Evolutionary conservation across 495 filamentous ascomycete genomes (phyloP), one percentile per base, ranked within the genome.

Genomic region (Penicillium pancosmium): DNA sequence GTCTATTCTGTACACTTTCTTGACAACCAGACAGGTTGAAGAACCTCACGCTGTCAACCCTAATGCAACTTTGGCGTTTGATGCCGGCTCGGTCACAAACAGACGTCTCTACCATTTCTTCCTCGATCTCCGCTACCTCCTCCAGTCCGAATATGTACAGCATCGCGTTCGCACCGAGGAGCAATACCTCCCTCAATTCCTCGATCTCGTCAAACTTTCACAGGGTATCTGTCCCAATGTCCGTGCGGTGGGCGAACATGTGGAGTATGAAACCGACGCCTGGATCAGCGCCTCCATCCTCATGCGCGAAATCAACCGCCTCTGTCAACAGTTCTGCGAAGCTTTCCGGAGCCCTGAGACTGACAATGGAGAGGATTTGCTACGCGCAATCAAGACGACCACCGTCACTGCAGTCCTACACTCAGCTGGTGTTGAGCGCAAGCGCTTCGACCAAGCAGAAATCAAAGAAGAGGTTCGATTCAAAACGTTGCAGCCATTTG

Each of bases 271-370:
- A 72, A 94, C 92, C 6, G 94, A 99, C 67, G 89, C 91, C 31
- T 99, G 94, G 94, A 97, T 99, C 49, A 94, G 88, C 62, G 94
- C 95, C 1, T 93, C 91, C 8, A 83, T 99, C 41, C 89, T 98
- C 50, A 97, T 93, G 52, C 84, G 92, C 50, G 93, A 99, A 70
- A 91, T 99, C 70, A 98, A 97, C 67, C 87, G 87, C 53, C 82
- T 98, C 11, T 95, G 92, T 65, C 83, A 92, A 54, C 90, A 92
- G 64, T 89, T 97, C 67, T 84, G 92, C 1, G 91, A 93, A 61
- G 85, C 95, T 1, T 99, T 95, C 81, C 83, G 81, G 23, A 82
- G 86, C 67, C 79, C 80, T 31, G 83, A 84, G 35, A 60, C 68
- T 10, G 82, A 89, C 46, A 82, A 86, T 48, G 80, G 79, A 19